Conservation (phyloP, 179 eudicot species). For the Spergularia azorica region DNA sequence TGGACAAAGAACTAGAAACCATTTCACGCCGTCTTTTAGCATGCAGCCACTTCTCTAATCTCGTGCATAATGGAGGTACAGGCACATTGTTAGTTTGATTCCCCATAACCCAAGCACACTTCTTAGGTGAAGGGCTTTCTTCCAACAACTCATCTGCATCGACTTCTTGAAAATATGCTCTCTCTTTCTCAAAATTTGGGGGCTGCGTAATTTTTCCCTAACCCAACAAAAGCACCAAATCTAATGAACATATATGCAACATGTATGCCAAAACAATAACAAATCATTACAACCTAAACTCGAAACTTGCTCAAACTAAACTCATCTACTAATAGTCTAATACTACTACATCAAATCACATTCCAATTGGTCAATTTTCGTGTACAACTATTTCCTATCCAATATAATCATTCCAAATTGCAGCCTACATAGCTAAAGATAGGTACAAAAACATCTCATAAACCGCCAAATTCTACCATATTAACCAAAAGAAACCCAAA, state of each 20-base stretch:
- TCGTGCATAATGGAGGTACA: conserved; percentile 61
- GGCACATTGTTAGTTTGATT: conserved; percentile 36
- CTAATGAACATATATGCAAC: neutral
- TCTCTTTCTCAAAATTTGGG: conserved; percentile 76
- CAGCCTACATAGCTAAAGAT: too few species aligned
- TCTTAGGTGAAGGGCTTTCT: conserved; percentile 97
- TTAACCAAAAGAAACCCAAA: neutral
- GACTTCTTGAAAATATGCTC: conserved; percentile 87
- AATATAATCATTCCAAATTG: too few species aligned
- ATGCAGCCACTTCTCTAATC: conserved; percentile 74
- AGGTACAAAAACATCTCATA: neutral
- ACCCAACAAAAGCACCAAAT: neutral
- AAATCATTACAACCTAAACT: neutral
- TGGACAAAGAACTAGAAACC: conserved; percentile 60
- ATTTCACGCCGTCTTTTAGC: conserved; percentile 48
- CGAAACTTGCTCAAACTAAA: neutral
- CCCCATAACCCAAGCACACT: conserved; percentile 68
- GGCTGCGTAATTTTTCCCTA: conserved; percentile 59
- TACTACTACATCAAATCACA: neutral
- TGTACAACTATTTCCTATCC: neutral
- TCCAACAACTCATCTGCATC: conserved; percentile 85
- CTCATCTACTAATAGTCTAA: neutral
- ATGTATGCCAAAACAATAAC: neutral
- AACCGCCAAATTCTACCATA: neutral
- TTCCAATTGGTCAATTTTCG: neutral